Evolutionary conservation across 2,329 filamentous ascomycete species (phyloP), one percentile per base, ranked within the genome.

Genomic region (Ophiostoma sp.): DNA sequence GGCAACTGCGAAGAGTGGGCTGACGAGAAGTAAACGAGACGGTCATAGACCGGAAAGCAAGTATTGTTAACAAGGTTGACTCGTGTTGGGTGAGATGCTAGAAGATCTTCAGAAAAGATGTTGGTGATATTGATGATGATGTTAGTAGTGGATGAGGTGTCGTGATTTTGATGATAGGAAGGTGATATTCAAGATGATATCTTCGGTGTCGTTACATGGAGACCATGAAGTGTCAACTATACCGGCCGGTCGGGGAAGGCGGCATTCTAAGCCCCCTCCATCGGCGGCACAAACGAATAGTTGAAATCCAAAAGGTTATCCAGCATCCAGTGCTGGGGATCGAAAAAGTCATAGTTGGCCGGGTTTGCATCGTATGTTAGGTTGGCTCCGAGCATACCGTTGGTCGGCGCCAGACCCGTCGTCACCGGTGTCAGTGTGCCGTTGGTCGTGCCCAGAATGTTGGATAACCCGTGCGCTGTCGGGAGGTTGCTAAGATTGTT

Each of bases 251-350:
- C 57, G 57, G 57, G 57, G 23, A 33, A 62, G 57, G 44, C 10
- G 67, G 20, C 31, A 23, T 23, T n/a, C 65, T 71, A 69, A 23
- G 84, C 80, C 72, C 84, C 82, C 72, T 89, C 86, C 52, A 87
- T 78, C 0, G 84, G 82, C 70, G 81, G 80, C 52, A 84, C 82
- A 75, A 86, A 89, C 35, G 70, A 70, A 13, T 90, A 93, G 73
- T 91, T 92, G 77, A 94, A 90, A 77, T 94, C 91, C 72, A 95
- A 83, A 44, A 94, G 83, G 17, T 92, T 92, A 78, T 97, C 94
- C 72, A 97, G 82, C 83, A 96, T 93, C 94, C 94, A 97, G 78
- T 94, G 92, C 76, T 97, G 85, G 0, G 94, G 92, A 79, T 97
- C 93, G 76, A 96, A 97, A 72, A 96, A 92, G 78, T 96, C 92